Evolutionary conservation across 257 asterid species (phyloP).

Genomic region (Paulownia fortunei): DNA sequence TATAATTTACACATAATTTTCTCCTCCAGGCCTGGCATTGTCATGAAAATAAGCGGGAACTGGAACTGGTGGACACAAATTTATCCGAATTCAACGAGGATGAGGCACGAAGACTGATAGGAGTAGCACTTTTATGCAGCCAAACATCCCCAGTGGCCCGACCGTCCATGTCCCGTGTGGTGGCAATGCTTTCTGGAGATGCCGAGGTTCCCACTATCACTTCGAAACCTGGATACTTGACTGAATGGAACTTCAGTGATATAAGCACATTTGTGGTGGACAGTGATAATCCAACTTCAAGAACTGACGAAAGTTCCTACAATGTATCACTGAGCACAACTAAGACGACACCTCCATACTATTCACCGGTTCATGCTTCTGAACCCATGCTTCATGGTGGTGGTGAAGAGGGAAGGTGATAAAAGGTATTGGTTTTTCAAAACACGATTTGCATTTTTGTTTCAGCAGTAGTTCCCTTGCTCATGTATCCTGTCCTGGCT

Average conservation of each 20-base stretch:
- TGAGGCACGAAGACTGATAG: conserved; percentile 47
- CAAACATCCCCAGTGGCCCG: conserved; percentile 54
- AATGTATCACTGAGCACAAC: conserved; percentile 26
- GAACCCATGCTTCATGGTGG: conserved; percentile 39
- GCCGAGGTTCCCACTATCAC: conserved; percentile 44
- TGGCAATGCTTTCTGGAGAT: conserved; percentile 64
- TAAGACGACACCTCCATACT: conserved; percentile 1
- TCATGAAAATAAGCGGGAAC: conserved; percentile 42
- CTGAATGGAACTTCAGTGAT: conserved; percentile 56
- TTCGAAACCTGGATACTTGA: conserved; percentile 54
- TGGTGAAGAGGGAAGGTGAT: conserved; percentile 33
- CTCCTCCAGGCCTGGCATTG: conserved; percentile 41
- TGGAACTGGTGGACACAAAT: conserved; percentile 45
- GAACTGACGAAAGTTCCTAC: neutral
- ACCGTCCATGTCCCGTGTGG: conserved; percentile 67
- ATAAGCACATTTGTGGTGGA: conserved; percentile 21
- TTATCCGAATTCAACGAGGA: conserved; percentile 39
- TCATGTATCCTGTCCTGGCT: too few relatives aligned
- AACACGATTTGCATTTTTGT: neutral
- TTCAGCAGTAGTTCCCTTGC: too few relatives aligned
- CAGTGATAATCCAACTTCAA: conserved; percentile 17
- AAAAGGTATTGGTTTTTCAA: neutral
- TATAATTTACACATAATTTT: neutral
- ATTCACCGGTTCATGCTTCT: conserved; percentile 31
- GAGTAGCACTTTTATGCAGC: conserved; percentile 59